Evolutionary conservation across 164 flowering plant species (phyloP).

Genomic region (Cinnamomum micranthum): DNA sequence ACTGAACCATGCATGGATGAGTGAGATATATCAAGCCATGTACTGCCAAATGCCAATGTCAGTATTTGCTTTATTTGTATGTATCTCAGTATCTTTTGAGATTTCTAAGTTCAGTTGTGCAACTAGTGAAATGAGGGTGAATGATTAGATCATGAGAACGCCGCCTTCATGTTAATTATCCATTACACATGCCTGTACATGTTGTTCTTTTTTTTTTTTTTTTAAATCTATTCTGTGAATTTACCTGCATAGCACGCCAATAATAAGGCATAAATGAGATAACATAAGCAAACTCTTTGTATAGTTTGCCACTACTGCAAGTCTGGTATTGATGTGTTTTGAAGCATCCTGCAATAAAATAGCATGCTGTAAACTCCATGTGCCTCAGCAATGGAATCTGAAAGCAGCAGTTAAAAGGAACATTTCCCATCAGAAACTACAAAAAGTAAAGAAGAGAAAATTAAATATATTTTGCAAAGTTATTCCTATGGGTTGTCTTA

Average conservation of each 20-base stretch:
- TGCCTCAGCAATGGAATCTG: conserved; percentile 90
- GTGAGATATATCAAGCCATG: too few relatives aligned
- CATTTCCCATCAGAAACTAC: neutral
- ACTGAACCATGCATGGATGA: too few relatives aligned
- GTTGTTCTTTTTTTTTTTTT: neutral
- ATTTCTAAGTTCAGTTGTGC: neutral
- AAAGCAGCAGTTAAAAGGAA: conserved; percentile 1
- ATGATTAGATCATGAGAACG: neutral
- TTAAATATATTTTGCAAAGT: neutral
- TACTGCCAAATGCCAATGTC: too few relatives aligned
- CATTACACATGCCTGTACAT: neutral
- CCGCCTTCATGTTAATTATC: neutral
- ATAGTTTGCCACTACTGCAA: conserved; percentile 64
- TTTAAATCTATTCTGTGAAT: neutral
- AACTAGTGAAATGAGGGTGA: neutral
- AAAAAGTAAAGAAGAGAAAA: neutral
- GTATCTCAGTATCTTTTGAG: too few relatives aligned
- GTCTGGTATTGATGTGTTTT: conserved; percentile 54
- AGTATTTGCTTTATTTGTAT: too few relatives aligned
- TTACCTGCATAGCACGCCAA: conserved; percentile 99
- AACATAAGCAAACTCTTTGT: conserved; percentile 77
- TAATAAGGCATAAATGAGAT: conserved; percentile 91
- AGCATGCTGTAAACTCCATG: conserved; percentile 89
- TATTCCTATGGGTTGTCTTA: too few relatives aligned
- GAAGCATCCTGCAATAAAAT: conserved; percentile 69